Conservation (phyloP, 176 grass and related monocot species). For the Oryza coarctata region DNA sequence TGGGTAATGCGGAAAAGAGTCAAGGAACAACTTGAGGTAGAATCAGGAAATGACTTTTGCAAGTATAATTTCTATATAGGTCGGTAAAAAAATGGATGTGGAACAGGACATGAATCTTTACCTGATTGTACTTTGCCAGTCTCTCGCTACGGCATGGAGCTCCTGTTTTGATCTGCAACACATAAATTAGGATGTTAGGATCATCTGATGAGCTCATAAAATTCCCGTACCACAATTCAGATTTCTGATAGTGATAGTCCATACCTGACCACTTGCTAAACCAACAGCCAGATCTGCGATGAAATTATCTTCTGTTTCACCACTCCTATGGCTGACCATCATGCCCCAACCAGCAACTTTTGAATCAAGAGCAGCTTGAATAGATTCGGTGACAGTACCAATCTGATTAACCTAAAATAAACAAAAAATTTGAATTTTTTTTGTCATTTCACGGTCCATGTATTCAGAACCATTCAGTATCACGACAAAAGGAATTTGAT, state of each 20-base stretch:
- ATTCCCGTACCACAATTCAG: not conserved
- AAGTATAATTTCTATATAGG: not conserved
- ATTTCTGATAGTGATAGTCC: not conserved
- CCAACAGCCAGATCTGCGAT: slow-evolving; percentile 93
- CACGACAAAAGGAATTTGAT: not conserved
- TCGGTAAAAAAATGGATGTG: not conserved
- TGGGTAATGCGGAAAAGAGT: not conserved
- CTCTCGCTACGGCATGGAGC: slow-evolving; percentile 92
- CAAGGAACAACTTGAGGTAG: not conserved
- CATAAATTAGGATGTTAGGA: slow-evolving; percentile 2
- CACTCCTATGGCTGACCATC: slow-evolving; percentile 98
- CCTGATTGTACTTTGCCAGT: slow-evolving; percentile 95
- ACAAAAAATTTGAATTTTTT: not conserved
- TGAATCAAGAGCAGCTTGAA: slow-evolving; percentile 89
- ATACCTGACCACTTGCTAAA: slow-evolving; percentile 90
- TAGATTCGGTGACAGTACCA: slow-evolving; percentile 82
- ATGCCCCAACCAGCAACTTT: slow-evolving; percentile 95
- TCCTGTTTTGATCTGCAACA: slow-evolving; percentile 88
- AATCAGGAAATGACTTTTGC: not conserved
- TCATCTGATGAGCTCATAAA: not conserved
- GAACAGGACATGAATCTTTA: slow-evolving; percentile 22
- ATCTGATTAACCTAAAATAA: slow-evolving; percentile 91
- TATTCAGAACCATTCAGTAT: not conserved
- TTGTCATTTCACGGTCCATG: not conserved
- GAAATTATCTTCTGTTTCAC: slow-evolving; percentile 98